Percentiles rank a stretch among this genome's conserved stretches.
Evolutionary conservation across 2,329 filamentous ascomycete species (phyloP).

Genomic region (Pyrenochaeta sp.): DNA sequence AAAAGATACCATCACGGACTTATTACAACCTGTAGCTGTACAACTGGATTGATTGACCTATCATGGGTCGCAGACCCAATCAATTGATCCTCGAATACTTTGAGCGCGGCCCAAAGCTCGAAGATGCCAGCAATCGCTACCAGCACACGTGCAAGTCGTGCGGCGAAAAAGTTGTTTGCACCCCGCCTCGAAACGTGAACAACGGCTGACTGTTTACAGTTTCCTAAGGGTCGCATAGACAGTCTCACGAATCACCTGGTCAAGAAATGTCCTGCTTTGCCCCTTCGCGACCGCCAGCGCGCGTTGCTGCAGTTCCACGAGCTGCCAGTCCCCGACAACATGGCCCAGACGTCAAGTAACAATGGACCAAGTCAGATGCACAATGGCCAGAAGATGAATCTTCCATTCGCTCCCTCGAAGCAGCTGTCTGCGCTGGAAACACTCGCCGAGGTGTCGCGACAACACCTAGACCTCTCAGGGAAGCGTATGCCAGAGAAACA

Average conservation of each 20-base stretch:
- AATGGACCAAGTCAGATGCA: conserved; percentile 27
- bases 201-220: conserved; percentile 53
- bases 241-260: conserved; percentile 81
- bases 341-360: conserved; percentile 31
- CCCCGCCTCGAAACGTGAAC: conserved; percentile 17
- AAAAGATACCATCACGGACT: conserved; percentile 9
- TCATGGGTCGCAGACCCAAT: conserved; percentile 84
- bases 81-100: conserved; percentile 88
- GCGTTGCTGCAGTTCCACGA: conserved; percentile 77
- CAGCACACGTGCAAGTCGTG: conserved; percentile 89
- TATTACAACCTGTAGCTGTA: background rate
- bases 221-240: conserved; percentile 88
- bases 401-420: conserved; percentile 56
- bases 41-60: conserved; percentile 13
- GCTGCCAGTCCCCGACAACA: conserved; percentile 58
- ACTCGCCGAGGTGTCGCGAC: conserved; percentile 84
- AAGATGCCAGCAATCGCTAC: conserved; percentile 90
- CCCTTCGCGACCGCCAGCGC: conserved; percentile 75
- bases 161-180: conserved; percentile 68
- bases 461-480: conserved; percentile 66
- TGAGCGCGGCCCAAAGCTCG: conserved; percentile 82
- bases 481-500: conserved; percentile 50
- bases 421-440: conserved; percentile 84
- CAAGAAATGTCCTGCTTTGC: conserved; percentile 84
- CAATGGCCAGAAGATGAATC: conserved; percentile 42